These are phyloP conservation scores for Yarrowia sp. DNA, from an alignment of 805 yeast genomes.

Conservation along the genomic window DNA sequence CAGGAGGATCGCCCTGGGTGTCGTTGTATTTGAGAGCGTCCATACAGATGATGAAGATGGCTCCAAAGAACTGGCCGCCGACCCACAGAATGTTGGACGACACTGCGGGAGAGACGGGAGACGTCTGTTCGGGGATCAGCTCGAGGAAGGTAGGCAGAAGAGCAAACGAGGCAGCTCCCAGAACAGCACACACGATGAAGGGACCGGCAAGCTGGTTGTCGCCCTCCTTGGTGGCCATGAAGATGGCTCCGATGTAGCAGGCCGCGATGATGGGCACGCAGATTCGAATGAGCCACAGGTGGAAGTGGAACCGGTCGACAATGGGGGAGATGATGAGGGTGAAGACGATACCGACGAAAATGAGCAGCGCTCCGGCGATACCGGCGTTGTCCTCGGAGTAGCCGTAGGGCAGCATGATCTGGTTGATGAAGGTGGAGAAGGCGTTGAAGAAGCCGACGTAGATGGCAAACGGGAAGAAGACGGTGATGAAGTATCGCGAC, in stretches of 20 bases:
- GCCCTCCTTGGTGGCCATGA: slow-evolving; percentile 45
- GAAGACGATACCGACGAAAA: slow-evolving; percentile 47
- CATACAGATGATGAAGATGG: slow-evolving; percentile 49
- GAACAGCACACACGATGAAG: slow-evolving; percentile 46
- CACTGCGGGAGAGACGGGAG: slow-evolving; percentile 49
- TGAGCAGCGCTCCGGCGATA: slow-evolving; percentile 48
- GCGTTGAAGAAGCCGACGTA: slow-evolving; percentile 51
- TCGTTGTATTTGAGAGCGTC: slow-evolving; percentile 46
- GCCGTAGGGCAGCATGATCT: slow-evolving; percentile 49
- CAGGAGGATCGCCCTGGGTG: slow-evolving; percentile 47
- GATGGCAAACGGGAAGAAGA: slow-evolving; percentile 45
- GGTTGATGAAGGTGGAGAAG: slow-evolving; percentile 47
- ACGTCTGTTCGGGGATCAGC: slow-evolving; percentile 49
- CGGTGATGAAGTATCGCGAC: slow-evolving; percentile 42
- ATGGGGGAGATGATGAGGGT: slow-evolving; percentile 48
- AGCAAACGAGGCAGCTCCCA: slow-evolving; percentile 49
- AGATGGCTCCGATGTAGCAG: slow-evolving; percentile 48
- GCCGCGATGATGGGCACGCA: slow-evolving; percentile 47
- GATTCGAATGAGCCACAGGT: slow-evolving; percentile 42
- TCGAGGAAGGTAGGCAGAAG: slow-evolving; percentile 48
- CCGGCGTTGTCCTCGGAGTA: slow-evolving; percentile 50
- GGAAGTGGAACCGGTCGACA: slow-evolving; percentile 46
- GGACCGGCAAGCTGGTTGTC: slow-evolving; percentile 47
- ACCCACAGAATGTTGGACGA: slow-evolving; percentile 48
- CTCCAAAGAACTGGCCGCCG: slow-evolving; percentile 49